Base-by-base conservation (phyloP, 768 basidiomycete species). In the Cyclocybe aegerita region DNA sequence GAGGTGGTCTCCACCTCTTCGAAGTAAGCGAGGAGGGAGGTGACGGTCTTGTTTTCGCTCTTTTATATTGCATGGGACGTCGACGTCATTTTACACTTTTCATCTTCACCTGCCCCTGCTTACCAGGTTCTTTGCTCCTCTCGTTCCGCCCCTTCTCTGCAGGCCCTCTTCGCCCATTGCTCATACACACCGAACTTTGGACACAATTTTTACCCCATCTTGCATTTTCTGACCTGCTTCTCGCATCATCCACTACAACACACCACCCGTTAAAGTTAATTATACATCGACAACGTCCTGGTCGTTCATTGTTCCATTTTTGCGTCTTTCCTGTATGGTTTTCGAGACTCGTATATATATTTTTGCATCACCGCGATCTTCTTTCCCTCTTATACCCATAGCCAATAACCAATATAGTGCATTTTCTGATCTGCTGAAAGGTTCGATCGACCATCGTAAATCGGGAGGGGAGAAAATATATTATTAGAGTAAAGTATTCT, bases 1-100 rank as follows among this genome's bases (percentile, higher is more conserved):
- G 79, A 74, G 23, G 54, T 54, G 39, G 60, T 58, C 31, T 45
- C 58, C 37, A 45, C 59, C 43, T 43, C 55, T 39, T 39, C 53
- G 47, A 57, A 58, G 43, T 59, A 55, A 44, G 16, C 31, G 36
- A 56, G 14, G 43, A 55, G 14, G 47, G 43, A 43, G 12, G 4
- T 45, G 48, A 45, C 23, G 48, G 36, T 32, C 35, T 15, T 23
- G 15, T 38, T 31, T 42, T 46, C 54, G 39, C 7, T 41, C 42
- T 32, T 35, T 42, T 44, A 50, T 33, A 11, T 31, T 49, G 49
- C 12, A 38, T 33, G 40, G 41, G 30, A 29, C 39, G 33, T 49
- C 40, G 46, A 48, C 47, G 43, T 38, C 40, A 23, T 23, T 2
- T 23, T 4, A 23, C 23, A 23, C 23, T 23, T 23, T 23, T 4